Base-by-base conservation (phyloP, 495 filamentous ascomycete genomes). In the Apodospora peruviana region DNA sequence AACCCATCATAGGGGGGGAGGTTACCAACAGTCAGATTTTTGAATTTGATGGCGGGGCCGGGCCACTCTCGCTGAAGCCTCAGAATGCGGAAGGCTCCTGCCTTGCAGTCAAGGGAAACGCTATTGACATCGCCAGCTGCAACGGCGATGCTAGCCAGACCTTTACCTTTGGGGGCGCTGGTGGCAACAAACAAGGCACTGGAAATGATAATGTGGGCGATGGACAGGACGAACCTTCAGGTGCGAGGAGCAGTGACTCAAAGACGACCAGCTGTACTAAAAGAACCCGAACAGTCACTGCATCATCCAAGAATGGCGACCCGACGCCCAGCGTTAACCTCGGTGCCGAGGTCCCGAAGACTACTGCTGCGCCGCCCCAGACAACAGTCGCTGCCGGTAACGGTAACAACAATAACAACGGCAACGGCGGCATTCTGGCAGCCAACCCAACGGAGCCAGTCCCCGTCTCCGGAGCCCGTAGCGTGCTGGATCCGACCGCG, bases 11-110 rank as follows among this genome's bases (percentile, higher is more conserved):
- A 67, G 68, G 71, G 16, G 76, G 76, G 18, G 55, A 56, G 17
- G 72, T 76, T 2, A 76, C 77, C 20, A 58, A 71, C 40, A 78
- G 74, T 2, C 75, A 80, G 52, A 48, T 71, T 2, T 80, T 76
- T 47, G 45, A 61, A 36, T 77, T 78, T 46, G 56, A 66, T 44
- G 70, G 69, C 21, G 51, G 53, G 7, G 59, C 64, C 34, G 70
- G 69, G 12, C 67, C 73, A 1, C 59, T 75, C 9, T 43, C 70
- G 1, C 52, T 80, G 8, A 51, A 62, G 16, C 75, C 75, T 5
- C 39, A 64, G 40, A 77, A 78, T 47, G 55, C 62, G 5, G 54
- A 47, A 1, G 67, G 69, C 19, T 70, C 64, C 1, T 80, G 77
- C 45, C 60, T 78, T 21, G 64, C 67, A 2, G 70, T 73, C 20